Base-by-base conservation (phyloP, 257 asterid genomes). In the Solanum microdontum region DNA sequence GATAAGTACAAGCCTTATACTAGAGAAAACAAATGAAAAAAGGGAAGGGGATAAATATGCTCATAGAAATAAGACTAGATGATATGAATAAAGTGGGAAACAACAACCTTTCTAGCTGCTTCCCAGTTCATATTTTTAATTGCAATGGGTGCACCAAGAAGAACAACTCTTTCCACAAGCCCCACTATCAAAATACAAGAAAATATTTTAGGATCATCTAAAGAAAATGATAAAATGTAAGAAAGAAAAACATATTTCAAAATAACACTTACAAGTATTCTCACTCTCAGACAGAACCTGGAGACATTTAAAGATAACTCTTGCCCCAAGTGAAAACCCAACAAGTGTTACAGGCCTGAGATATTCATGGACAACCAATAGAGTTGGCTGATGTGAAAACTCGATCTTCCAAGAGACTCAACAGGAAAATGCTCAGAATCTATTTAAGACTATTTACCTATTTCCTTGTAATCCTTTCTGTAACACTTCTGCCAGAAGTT, bases 251-350 rank as follows among this genome's bases (percentile, higher is more conserved):
- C 70, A 51, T 82, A 45, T 28, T 48, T 48, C 21, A n/a, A 48
- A 84, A 80, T 83, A 66, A 23, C 32, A 33, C 90, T 85, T 89
- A 94, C 99, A 96, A 89, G 89, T 87, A 89, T 70, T 83, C 88
- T 94, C 96, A 68, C 86, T 93, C 89, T 94, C 94, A 87, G 98
- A 93, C 92, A 97, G 92, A 85, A 89, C 48, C 92, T 94, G 98
- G 85, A 97, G 99, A 93, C 99, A 97, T 91, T 91, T 93, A 90
- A 97, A 95, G 89, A 97, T 92, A 86, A 97, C 98, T 89, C 98
- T 92, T 89, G 98, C 99, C 89, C 98, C 99, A 88, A 97, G 98
- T 11, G 99, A 97, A 92, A 95, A 96, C 77, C 99, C 99, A 58
- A 95, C 91, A 8, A 97, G 98, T 79, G 99, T 97, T 89, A 97